Percentiles rank a stretch among this genome's conserved stretches.
phyloP scores from a whole-genome alignment of 257 asterid species.

The Jasminum sambac region DNA sequence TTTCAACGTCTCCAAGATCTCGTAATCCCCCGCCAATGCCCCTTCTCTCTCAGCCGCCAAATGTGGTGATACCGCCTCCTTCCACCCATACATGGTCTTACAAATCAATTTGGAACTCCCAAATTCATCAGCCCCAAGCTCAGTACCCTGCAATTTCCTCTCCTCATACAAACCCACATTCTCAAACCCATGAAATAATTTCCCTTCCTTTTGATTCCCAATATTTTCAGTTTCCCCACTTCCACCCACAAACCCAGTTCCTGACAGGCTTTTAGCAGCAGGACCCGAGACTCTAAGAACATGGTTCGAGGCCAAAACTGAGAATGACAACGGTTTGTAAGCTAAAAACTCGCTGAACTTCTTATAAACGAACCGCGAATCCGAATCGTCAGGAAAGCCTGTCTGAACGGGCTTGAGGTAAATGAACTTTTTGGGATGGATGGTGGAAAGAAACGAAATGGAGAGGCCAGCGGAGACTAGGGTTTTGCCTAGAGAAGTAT shows the following conservation, averaged over 20 bases:
- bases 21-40: conserved; percentile 58
- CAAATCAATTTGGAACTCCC: conserved; percentile 62
- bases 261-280: conserved; percentile 43
- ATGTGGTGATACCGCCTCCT: conserved; percentile 86
- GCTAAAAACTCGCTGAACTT: conserved; percentile 59
- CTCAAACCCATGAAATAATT: conserved; percentile 38
- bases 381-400: conserved; percentile 86
- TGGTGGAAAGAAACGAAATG: conserved; percentile 61
- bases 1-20: conserved; percentile 63
- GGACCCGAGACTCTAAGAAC: conserved; percentile 57
- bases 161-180: conserved; percentile 63
- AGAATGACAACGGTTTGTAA: conserved; percentile 39
- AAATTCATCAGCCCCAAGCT: conserved; percentile 35
- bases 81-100: conserved; percentile 83
- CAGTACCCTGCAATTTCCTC: conserved; percentile 62
- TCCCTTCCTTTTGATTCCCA: conserved; percentile 22
- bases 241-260: conserved; percentile 24
- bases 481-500: conserved; percentile 95
- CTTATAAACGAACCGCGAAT: conserved; percentile 69
- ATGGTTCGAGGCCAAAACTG: conserved; percentile 70
- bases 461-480: conserved; percentile 97
- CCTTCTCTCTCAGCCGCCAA: conserved; percentile 85
- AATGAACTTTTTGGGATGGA: conserved; percentile 45
- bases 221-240: conserved; percentile 15
- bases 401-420: conserved; percentile 94